These are phyloP conservation scores for Globisporangium perplexum DNA, from an alignment of 352 stramenopile genomes.

Conservation along the genomic window DNA sequence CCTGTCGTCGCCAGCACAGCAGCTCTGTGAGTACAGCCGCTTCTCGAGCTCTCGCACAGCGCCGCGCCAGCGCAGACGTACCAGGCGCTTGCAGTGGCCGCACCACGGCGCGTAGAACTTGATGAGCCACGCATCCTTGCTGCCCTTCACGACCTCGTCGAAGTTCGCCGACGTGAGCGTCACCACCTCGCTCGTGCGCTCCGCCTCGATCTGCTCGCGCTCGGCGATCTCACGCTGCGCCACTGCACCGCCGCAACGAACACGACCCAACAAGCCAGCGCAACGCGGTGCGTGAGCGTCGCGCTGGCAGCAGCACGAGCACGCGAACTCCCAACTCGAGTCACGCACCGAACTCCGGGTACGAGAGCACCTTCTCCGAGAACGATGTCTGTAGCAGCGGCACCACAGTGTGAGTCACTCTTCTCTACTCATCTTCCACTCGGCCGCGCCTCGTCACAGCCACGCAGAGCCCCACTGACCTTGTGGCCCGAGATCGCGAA, in stretches of 20 bases:
- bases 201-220: constrained; percentile 47
- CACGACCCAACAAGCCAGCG: too few species aligned
- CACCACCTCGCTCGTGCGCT: constrained; percentile 46
- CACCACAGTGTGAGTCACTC: neutral
- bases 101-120: constrained; percentile 84
- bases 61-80: constrained; percentile 14
- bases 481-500: constrained; percentile 63
- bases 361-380: constrained; percentile 48
- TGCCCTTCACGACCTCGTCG: constrained; percentile 49
- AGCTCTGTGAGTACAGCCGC: neutral
- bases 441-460: neutral
- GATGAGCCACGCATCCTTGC: constrained; percentile 67
- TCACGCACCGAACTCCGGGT: constrained; percentile 47
- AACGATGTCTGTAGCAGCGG: constrained; percentile 21
- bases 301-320: neutral
- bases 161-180: constrained; percentile 44
- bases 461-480: constrained; percentile 19
- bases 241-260: constrained; percentile 12
- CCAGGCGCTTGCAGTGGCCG: constrained; percentile 75
- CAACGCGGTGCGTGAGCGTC: neutral
- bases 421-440: too few species aligned
- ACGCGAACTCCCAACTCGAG: neutral
- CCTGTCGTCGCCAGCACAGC: constrained; percentile 6
- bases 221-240: constrained; percentile 28
- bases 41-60: neutral